Evolutionary conservation across 2,329 filamentous ascomycete genomes (phyloP).

Genomic region (Botrytis fabae): DNA sequence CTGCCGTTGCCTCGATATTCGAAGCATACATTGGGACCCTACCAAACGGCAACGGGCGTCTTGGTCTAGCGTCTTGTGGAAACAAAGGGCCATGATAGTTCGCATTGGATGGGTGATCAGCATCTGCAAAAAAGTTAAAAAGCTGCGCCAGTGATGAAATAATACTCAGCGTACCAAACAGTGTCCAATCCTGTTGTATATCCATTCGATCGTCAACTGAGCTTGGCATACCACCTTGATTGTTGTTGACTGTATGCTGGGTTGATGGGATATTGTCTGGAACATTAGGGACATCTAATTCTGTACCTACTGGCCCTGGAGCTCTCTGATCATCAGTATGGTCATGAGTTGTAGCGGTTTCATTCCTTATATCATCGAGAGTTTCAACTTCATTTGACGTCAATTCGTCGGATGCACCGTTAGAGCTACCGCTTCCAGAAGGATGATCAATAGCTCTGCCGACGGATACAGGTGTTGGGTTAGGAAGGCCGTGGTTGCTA

Average conservation of each 20-base stretch:
- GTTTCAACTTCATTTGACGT: too few relatives aligned
- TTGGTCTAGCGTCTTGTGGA: neutral
- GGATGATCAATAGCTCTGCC: neutral
- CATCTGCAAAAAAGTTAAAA: neutral
- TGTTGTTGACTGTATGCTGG: neutral
- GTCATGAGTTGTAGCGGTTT: neutral
- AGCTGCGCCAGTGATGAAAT: neutral
- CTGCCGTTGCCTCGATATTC: neutral
- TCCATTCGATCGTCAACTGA: neutral
- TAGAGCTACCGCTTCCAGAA: neutral
- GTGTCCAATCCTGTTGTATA: neutral
- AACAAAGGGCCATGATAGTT: too few relatives aligned
- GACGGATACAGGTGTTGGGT: too few relatives aligned
- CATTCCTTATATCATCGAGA: too few relatives aligned
- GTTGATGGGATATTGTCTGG: neutral
- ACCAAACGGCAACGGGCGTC: neutral
- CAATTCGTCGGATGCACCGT: neutral
- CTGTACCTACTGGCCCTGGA: neutral
- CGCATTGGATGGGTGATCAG: neutral
- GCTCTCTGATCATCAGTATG: neutral
- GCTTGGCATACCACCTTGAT: neutral
- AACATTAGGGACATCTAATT: neutral
- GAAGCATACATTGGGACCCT: too few relatives aligned
- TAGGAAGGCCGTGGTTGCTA: too few relatives aligned
- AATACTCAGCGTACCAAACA: neutral